phyloP scores from a whole-genome alignment of 2,329 filamentous ascomycete genomes.

The Nigrospora osmanthi region DNA sequence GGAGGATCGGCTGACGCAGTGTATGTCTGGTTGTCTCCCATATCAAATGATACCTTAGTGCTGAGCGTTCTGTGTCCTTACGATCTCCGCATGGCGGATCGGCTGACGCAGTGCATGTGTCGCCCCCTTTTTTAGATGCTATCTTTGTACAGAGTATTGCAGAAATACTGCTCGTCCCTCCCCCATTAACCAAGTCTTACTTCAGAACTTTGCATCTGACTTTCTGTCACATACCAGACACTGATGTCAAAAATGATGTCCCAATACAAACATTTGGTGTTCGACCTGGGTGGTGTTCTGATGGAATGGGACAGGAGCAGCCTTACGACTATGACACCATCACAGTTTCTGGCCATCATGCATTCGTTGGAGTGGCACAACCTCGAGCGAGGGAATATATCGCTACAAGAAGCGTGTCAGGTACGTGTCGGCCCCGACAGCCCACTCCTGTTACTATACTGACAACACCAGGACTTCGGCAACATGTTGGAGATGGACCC shows the following conservation, averaged over 20 bases:
- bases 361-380: slow-evolving; percentile 8
- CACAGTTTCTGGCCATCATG: slow-evolving; percentile 8
- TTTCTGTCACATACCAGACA: too few relatives aligned
- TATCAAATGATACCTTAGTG: too few relatives aligned
- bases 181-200: too few relatives aligned
- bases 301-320: slow-evolving; percentile 9
- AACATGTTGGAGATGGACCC: slow-evolving; percentile 2
- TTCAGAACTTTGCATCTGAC: too few relatives aligned
- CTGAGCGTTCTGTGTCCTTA: too few relatives aligned
- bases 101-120: too few relatives aligned
- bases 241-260: slow-evolving; percentile 1
- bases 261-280: slow-evolving; percentile 8
- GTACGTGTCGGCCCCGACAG: background rate
- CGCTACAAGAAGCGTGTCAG: slow-evolving; percentile 6
- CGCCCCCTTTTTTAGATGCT: too few relatives aligned
- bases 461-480: slow-evolving; percentile 1
- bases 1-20: too few relatives aligned
- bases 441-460: background rate
- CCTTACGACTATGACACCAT: slow-evolving; percentile 2
- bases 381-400: slow-evolving; percentile 8
- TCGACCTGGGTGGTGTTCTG: slow-evolving; percentile 12
- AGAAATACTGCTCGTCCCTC: too few relatives aligned
- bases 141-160: too few relatives aligned
- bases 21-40: too few relatives aligned
- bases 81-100: too few relatives aligned